Evolutionary conservation across 2,329 filamentous ascomycete genomes (phyloP).

Genomic region (Mycosphaerella sp.): DNA sequence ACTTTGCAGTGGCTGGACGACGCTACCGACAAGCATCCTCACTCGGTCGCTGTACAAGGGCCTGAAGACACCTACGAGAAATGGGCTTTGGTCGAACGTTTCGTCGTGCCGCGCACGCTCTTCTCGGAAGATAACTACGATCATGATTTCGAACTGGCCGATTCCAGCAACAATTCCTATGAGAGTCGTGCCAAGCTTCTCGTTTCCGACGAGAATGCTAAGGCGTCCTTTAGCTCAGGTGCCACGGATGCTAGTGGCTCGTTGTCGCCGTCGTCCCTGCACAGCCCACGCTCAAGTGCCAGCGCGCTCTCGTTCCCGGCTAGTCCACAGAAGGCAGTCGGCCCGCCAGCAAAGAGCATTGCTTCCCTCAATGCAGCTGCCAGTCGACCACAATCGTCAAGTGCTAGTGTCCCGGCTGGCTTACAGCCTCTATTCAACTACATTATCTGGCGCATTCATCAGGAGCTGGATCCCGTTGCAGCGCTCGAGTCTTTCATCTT

Average conservation of each 20-base stretch:
- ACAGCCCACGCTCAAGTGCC: constrained; percentile 33
- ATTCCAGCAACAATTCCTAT: constrained; percentile 32
- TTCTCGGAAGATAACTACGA: constrained; percentile 45
- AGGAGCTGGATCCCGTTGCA: constrained; percentile 42
- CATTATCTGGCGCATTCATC: constrained; percentile 47
- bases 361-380: constrained; percentile 10
- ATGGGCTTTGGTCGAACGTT: constrained; percentile 47
- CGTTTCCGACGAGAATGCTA: constrained; percentile 32
- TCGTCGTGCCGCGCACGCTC: constrained; percentile 43
- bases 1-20: constrained; percentile 48
- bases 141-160: constrained; percentile 32
- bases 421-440: constrained; percentile 47
- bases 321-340: constrained; percentile 27
- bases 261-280: constrained; percentile 37
- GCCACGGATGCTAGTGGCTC: constrained; percentile 37
- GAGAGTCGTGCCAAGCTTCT: constrained; percentile 32
- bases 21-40: constrained; percentile 41
- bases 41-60: constrained; percentile 43
- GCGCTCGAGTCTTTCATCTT: constrained; percentile 48
- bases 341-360: constrained; percentile 20
- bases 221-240: constrained; percentile 40
- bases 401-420: constrained; percentile 35
- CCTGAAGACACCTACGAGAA: constrained; percentile 42
- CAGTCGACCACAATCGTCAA: constrained; percentile 16
- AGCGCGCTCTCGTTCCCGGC: constrained; percentile 32